A percentile compares a stretch with the other conserved stretches of the same genome.
phyloP scores from a whole-genome alignment of 208 protist species.

The Entamoeba moshkovskii region DNA sequence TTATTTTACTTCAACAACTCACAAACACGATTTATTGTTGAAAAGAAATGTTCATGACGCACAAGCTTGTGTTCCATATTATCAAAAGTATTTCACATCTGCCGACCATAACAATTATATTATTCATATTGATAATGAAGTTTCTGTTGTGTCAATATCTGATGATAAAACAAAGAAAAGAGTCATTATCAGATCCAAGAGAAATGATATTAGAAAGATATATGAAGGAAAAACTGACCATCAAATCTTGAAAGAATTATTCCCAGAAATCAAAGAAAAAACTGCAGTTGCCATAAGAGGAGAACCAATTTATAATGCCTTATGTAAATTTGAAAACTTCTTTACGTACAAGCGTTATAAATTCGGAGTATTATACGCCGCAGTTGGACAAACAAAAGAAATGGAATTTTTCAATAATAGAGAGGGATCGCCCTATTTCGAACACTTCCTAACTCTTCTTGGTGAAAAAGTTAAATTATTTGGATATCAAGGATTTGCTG shows the following conservation, averaged over 20 bases:
- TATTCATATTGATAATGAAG: not conserved
- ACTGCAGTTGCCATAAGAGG: not conserved
- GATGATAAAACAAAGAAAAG: not conserved
- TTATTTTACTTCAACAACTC: not conserved
- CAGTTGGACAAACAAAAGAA: not conserved
- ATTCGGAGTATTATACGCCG: conserved; percentile 6
- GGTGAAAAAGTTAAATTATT: not conserved
- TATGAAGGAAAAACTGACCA: not conserved
- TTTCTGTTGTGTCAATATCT: not conserved
- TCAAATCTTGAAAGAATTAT: not conserved
- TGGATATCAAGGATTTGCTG: not conserved
- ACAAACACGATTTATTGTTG: not conserved
- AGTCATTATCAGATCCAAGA: not conserved
- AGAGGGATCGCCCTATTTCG: not conserved
- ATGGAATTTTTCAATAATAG: not conserved
- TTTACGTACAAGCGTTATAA: not conserved
- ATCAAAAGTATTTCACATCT: not conserved
- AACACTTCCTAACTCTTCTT: not conserved
- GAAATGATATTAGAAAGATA: not conserved
- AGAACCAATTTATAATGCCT: not conserved
- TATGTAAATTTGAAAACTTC: not conserved
- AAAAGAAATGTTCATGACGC: not conserved
- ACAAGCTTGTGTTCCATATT: not conserved
- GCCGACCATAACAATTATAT: not conserved
- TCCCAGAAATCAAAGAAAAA: not conserved